phyloP scores from a whole-genome alignment of 495 filamentous ascomycete species.

The Neurospora discreta region DNA sequence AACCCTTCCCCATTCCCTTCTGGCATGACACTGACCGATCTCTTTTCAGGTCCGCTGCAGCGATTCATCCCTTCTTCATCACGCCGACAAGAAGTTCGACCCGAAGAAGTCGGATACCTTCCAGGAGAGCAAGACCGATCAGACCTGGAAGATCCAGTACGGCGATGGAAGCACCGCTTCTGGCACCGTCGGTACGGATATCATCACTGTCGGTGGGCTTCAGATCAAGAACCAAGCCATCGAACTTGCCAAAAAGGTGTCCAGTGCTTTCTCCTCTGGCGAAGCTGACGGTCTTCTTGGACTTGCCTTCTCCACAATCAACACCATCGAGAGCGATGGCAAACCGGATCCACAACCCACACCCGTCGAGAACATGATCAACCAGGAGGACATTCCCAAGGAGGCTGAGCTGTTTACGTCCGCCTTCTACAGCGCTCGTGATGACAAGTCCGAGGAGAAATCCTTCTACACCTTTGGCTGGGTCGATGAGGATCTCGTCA shows the following conservation, averaged over 20 bases:
- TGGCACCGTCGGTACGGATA: slow-evolving; percentile 60
- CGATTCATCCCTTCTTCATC: slow-evolving; percentile 31
- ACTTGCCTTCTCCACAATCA: slow-evolving; percentile 59
- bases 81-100: slow-evolving; percentile 43
- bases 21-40: not conserved
- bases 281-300: slow-evolving; percentile 65
- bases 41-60: slow-evolving; percentile 50
- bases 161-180: slow-evolving; percentile 63
- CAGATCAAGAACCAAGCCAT: slow-evolving; percentile 55
- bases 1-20: not conserved
- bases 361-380: slow-evolving; percentile 67
- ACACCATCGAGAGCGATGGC: slow-evolving; percentile 44
- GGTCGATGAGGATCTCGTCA: slow-evolving; percentile 56
- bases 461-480: slow-evolving; percentile 76
- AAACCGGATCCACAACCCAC: slow-evolving; percentile 48
- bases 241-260: slow-evolving; percentile 57
- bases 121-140: slow-evolving; percentile 38
- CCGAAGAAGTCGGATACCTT: slow-evolving; percentile 52
- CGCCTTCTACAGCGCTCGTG: slow-evolving; percentile 55
- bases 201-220: slow-evolving; percentile 57
- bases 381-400: slow-evolving; percentile 51
- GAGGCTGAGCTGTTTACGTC: slow-evolving; percentile 60
- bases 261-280: slow-evolving; percentile 45
- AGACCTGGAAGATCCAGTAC: slow-evolving; percentile 61
- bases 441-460: slow-evolving; percentile 34